These are phyloP conservation scores for Nemania bipapillata DNA, from an alignment of 2,329 filamentous ascomycete species.

Conservation along the genomic window DNA sequence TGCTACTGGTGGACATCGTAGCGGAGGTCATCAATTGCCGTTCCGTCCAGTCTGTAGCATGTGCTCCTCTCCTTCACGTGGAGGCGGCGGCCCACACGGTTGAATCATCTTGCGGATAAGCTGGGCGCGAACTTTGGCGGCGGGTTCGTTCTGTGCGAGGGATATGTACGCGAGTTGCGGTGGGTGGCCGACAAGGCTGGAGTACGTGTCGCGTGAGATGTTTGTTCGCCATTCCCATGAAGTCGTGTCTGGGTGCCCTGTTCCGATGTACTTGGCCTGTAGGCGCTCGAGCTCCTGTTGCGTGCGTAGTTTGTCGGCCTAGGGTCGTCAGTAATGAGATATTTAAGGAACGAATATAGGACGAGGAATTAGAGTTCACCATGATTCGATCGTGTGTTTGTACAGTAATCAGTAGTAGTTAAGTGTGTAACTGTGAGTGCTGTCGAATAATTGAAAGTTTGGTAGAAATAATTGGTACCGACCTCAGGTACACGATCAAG, in stretches of 20 bases:
- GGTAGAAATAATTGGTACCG: neutral
- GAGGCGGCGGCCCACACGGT: conserved; percentile 67
- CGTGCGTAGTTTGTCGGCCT: conserved; percentile 93
- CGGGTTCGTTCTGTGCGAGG: conserved; percentile 85
- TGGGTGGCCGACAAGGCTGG: conserved; percentile 88
- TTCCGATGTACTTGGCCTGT: conserved; percentile 94
- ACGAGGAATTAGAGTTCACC: conserved; percentile 3
- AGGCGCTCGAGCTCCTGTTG: conserved; percentile 97
- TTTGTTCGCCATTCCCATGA: conserved; percentile 98
- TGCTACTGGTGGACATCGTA: neutral
- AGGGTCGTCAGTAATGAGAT: conserved; percentile 10
- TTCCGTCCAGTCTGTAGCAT: conserved; percentile 32
- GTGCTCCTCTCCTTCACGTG: conserved; percentile 62
- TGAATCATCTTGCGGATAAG: conserved; percentile 84
- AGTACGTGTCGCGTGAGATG: conserved; percentile 91
- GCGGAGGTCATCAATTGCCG: conserved; percentile 29
- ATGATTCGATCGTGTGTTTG: conserved; percentile 17
- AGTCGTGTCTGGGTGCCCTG: conserved; percentile 94
- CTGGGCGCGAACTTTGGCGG: conserved; percentile 80
- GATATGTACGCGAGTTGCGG: conserved; percentile 88
- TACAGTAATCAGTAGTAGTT: neutral
- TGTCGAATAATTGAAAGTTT: neutral
- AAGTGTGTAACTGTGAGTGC: neutral
- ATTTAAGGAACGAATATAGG: no score
- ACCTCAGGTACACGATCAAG: no score